Base-by-base conservation (phyloP, 495 filamentous ascomycete species). In the Neurospora pannonica region DNA sequence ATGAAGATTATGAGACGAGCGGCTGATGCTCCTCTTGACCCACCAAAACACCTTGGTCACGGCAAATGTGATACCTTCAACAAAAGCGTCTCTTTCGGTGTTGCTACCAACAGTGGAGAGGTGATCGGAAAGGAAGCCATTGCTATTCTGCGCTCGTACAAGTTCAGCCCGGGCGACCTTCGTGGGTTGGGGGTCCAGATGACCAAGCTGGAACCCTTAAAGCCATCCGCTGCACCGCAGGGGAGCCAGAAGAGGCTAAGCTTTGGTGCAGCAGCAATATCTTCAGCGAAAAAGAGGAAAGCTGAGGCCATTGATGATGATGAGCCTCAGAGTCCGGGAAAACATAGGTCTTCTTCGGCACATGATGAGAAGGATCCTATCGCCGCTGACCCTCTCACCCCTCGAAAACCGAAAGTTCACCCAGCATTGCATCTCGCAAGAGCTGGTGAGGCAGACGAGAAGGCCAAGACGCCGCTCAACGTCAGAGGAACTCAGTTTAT, bases 51-150 rank as follows among this genome's bases (percentile, higher is more conserved):
- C 84, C 87, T 99, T 4, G 96, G 96, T 0, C 95, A 97, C 82
- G 96, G 96, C 0, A 95, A 96, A 84, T 98, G 95, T 78, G 97
- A 98, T 79, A 92, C 89, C 0, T 95, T 92, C 83, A 97, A 93
- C 82, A 97, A 95, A 80, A 97, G 94, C 74, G 82, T 92, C 5
- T 82, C 88, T 6, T 90, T 99, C 69, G 94, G 94, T 2, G 89
- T 96, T 21, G 88, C 95, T 24, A 97, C 96, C 0, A 92, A 94
- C 79, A 86, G 88, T 54, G 82, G 87, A 24, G 90, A 92, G 28
- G 78, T 89, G 17, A 85, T 98, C 60, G 90, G 88, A 1, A 93
- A 91, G 79, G 94, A 97, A 78, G 91, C 94, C 0, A 85, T 98
- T 21, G 89, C 91, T 0, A 94, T 98, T 77, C 83, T 98, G 70